Evolutionary conservation across 768 basidiomycete species (phyloP).

Genomic region (Cystobasidium ongulense): DNA sequence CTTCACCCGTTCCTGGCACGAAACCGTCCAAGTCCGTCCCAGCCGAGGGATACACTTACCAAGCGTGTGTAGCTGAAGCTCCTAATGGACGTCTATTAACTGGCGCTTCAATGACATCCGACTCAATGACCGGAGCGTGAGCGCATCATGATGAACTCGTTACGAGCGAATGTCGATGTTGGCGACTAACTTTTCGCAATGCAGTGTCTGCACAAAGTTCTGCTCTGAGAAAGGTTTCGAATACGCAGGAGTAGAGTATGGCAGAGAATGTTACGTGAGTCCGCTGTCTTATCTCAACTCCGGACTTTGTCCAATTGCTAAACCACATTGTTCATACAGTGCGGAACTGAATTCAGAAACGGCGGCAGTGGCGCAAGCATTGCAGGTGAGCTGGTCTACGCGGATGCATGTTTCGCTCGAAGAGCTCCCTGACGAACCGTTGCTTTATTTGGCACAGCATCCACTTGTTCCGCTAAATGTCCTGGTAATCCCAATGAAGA

Average conservation of each 20-base stretch:
- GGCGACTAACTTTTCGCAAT: not conserved
- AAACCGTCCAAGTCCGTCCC: not conserved
- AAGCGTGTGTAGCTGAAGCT: constrained; percentile 19
- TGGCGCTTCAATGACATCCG: constrained; percentile 9
- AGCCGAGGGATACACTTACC: not conserved
- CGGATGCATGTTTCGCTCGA: too few species aligned
- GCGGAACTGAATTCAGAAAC: constrained; percentile 14
- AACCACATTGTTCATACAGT: not conserved
- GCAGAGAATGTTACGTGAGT: constrained; percentile 14
- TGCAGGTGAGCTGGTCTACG: not conserved
- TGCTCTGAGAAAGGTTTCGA: not conserved
- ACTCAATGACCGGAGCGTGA: constrained; percentile 7
- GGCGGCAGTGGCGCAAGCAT: not conserved
- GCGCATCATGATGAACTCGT: not conserved
- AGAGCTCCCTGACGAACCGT: not conserved
- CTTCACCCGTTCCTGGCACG: not conserved
- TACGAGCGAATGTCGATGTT: too few species aligned
- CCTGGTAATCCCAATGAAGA: not conserved
- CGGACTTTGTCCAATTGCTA: not conserved
- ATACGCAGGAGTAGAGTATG: constrained; percentile 16
- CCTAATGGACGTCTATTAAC: constrained; percentile 12
- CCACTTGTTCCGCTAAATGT: not conserved
- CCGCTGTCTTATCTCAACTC: not conserved
- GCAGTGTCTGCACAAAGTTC: constrained; percentile 7
- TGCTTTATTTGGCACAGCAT: not conserved